Evolutionary conservation across 179 eudicot species (phyloP), one percentile per base, ranked within the genome.

Genomic region (Beta corolliflora): DNA sequence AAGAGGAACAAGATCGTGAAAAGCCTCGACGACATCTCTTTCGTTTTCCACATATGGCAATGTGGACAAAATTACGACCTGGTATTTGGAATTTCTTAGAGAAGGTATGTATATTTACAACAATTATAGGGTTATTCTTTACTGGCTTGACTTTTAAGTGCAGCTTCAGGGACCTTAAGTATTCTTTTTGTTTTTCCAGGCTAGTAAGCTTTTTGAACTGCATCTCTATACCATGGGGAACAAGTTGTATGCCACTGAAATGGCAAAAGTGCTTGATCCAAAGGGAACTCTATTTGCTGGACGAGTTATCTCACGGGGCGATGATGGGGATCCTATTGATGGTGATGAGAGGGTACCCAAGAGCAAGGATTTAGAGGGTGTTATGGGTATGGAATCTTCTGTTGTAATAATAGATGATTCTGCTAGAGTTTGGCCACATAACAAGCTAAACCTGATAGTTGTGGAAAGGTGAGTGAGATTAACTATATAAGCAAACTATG

Each of bases 241-340:
- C 87, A 97, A 91, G 81, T 88, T 94, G 66, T 97, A 97, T 82
- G 99, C 99, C 78, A 97, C 98, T 10, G 98, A 97, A 86, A 97
- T 97, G 99, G 99, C 99, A 5, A 97, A 93, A 89, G 87, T 97
- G 83, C 97, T 97, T 84, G 99, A 97, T 89, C 98, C 99, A 12
- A 94, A 87, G 74, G 99, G 99, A n/a, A 84, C 65, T 72, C 82
- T 97, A 81, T 97, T 97, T 89, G 82, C 93, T 54, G 99, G 99
- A n/a, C 87, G 99, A 84, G 99, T 97, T 23, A 92, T 97, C 59
- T 97, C 99, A 23, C 86, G 92, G 72, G 99, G 98, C 36, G 97
- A 93, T 83, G 97, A 97, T 88, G 92, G 93, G n/a, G 99, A 95
- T 86, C 79, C 81, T 68, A 29, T 84, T 82, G 97, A 93, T 85